These are phyloP conservation scores for Thymus mandschuricus DNA, from an alignment of 257 asterid genomes.

Conservation along the genomic window DNA sequence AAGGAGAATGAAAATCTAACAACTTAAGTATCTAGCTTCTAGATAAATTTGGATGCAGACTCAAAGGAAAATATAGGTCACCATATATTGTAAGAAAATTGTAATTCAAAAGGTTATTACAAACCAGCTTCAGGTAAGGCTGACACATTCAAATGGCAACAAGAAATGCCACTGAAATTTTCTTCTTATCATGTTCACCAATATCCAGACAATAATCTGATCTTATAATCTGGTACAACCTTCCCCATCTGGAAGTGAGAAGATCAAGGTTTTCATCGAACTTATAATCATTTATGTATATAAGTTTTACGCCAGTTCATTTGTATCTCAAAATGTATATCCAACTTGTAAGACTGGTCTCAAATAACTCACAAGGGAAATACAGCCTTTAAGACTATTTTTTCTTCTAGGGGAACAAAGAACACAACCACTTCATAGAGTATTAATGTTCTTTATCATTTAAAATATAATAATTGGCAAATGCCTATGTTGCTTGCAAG, in stretches of 20 bases:
- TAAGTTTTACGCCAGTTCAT: background rate
- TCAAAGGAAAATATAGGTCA: background rate
- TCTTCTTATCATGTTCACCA: background rate
- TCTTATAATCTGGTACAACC: slow-evolving; percentile 1
- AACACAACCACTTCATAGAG: background rate
- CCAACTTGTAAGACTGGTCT: background rate
- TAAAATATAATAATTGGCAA: background rate
- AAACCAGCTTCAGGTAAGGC: background rate
- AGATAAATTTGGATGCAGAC: background rate
- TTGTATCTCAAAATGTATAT: background rate
- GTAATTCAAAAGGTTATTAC: slow-evolving; percentile 1
- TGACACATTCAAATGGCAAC: background rate
- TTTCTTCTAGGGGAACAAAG: background rate
- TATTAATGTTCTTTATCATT: background rate
- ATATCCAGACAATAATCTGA: background rate
- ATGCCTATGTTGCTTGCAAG: slow-evolving; percentile 2
- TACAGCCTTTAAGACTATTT: slow-evolving; percentile 7
- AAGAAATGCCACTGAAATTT: background rate
- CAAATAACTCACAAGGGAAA: background rate
- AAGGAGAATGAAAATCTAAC: background rate
- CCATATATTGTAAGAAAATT: background rate
- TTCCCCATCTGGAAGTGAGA: slow-evolving; percentile 23
- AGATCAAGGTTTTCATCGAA: background rate
- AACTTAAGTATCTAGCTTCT: background rate
- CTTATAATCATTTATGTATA: background rate